A percentile compares a stretch with the other conserved stretches of the same genome.
These are phyloP conservation scores for Talaromyces sp. DNA, from an alignment of 2,329 filamentous ascomycete species.

Conservation along the genomic window DNA sequence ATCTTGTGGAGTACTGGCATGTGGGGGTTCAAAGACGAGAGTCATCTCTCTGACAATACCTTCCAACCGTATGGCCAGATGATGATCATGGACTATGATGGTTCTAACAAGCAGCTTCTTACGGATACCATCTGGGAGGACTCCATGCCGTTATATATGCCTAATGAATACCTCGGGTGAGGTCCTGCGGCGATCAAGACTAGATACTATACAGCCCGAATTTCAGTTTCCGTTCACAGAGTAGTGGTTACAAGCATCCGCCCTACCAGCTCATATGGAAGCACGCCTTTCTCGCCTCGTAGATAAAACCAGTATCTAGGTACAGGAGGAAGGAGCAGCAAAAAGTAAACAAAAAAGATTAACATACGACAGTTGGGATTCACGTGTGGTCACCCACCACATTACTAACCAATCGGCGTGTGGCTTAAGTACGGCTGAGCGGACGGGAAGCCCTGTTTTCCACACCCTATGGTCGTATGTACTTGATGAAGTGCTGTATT, in stretches of 20 bases:
- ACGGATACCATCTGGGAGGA: slow-evolving; percentile 34
- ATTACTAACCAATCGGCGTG: slow-evolving; percentile 3
- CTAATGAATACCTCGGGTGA: slow-evolving; percentile 15
- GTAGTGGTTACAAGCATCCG: not conserved
- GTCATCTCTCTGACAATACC: slow-evolving; percentile 36
- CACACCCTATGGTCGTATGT: slow-evolving; percentile 7
- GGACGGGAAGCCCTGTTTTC: slow-evolving; percentile 7
- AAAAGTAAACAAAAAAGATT: not conserved
- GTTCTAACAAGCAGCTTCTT: slow-evolving; percentile 30
- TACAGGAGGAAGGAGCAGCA: not conserved
- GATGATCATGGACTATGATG: slow-evolving; percentile 39
- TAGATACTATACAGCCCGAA: not conserved
- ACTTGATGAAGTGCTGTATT: not conserved
- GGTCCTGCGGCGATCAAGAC: not conserved
- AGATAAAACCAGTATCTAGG: not conserved
- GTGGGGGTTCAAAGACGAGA: slow-evolving; percentile 46
- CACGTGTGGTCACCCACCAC: slow-evolving; percentile 2
- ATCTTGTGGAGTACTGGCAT: slow-evolving; percentile 44
- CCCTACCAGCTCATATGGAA: not conserved
- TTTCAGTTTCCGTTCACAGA: no score
- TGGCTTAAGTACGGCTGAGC: slow-evolving; percentile 7
- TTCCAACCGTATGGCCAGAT: not conserved
- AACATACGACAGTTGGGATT: slow-evolving; percentile 2
- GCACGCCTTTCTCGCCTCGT: not conserved
- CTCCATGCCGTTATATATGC: slow-evolving; percentile 29